Percentiles rank a stretch among this genome's conserved stretches.
Conservation (phyloP, 768 basidiomycete genomes). For the Boletus vermiculosoides region DNA sequence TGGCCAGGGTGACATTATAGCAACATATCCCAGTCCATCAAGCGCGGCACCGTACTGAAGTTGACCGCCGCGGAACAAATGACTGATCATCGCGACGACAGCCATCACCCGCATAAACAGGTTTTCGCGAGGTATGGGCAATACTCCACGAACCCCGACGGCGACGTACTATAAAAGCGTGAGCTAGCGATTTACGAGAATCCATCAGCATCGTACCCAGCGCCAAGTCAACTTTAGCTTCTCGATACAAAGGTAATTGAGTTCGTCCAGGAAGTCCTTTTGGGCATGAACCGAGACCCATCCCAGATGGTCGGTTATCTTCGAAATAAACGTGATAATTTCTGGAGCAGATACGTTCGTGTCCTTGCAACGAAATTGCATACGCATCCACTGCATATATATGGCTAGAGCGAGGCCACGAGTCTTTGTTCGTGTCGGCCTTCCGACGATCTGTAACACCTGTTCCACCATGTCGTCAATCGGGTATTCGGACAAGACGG, state of each 20-base stretch:
- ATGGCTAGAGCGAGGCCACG: constrained; percentile 9
- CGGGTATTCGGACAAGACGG: constrained; percentile 4
- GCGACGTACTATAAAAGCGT: constrained; percentile 12
- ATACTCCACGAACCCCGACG: background rate
- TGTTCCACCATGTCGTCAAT: constrained; percentile 9
- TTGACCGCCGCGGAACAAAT: constrained; percentile 14
- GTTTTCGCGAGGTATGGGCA: constrained; percentile 4
- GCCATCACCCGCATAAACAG: constrained; percentile 17
- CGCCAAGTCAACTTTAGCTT: constrained; percentile 14
- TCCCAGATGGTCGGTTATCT: constrained; percentile 6
- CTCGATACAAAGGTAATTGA: constrained; percentile 9
- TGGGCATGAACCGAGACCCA: constrained; percentile 1
- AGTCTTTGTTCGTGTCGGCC: constrained; percentile 10
- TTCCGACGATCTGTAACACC: constrained; percentile 11
- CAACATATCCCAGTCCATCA: constrained; percentile 8
- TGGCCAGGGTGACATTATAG: constrained; percentile 13
- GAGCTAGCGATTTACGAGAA: background rate
- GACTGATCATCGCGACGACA: constrained; percentile 13
- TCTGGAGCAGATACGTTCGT: background rate
- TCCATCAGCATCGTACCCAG: constrained; percentile 11
- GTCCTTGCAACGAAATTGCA: constrained; percentile 14
- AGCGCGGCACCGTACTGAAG: constrained; percentile 9
- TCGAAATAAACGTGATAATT: constrained; percentile 11
- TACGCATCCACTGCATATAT: constrained; percentile 16
- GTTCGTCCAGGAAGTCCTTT: constrained; percentile 12